phyloP scores from a whole-genome alignment of 805 yeast species.

The Wickerhamomyces tratensis region DNA sequence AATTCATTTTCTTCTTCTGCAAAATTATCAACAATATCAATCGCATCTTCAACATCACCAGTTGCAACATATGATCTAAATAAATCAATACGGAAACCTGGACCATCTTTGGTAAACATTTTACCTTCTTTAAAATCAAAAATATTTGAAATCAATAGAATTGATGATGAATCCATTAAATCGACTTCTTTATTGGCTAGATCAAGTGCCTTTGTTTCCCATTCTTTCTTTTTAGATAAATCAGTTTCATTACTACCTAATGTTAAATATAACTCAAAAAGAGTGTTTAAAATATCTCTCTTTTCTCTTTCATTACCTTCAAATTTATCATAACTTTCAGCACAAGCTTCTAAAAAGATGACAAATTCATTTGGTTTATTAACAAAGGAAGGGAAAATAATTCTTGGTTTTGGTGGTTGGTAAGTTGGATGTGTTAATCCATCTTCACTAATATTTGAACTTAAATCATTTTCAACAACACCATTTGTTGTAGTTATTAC shows the following conservation, averaged over 20 bases:
- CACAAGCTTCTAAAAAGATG: constrained; percentile 84
- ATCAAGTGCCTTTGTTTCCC: constrained; percentile 57
- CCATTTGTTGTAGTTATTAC: constrained; percentile 9
- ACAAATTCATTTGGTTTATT: constrained; percentile 83
- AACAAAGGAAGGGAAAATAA: constrained; percentile 82
- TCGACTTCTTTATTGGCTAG: constrained; percentile 39
- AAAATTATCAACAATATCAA: constrained; percentile 45
- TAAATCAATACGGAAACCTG: constrained; percentile 35
- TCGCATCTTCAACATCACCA: constrained; percentile 47
- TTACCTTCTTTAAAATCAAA: constrained; percentile 44
- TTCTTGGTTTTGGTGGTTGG: constrained; percentile 83
- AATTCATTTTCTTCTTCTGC: constrained; percentile 58
- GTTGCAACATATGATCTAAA: constrained; percentile 58
- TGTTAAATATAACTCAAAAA: constrained; percentile 73
- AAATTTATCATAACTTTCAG: constrained; percentile 65
- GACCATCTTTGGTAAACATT: constrained; percentile 21
- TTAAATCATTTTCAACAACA: neutral
- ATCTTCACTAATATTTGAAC: constrained; percentile 5
- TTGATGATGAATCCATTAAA: constrained; percentile 43
- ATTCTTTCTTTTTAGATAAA: constrained; percentile 29
- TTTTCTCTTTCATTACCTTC: constrained; percentile 64
- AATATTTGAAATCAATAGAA: constrained; percentile 31
- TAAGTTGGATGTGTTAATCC: constrained; percentile 45
- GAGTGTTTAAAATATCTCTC: constrained; percentile 63
- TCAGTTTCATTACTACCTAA: constrained; percentile 34